These are phyloP conservation scores for Guadua angustifolia DNA, from an alignment of 176 grass and related monocot genomes.

Conservation along the genomic window DNA sequence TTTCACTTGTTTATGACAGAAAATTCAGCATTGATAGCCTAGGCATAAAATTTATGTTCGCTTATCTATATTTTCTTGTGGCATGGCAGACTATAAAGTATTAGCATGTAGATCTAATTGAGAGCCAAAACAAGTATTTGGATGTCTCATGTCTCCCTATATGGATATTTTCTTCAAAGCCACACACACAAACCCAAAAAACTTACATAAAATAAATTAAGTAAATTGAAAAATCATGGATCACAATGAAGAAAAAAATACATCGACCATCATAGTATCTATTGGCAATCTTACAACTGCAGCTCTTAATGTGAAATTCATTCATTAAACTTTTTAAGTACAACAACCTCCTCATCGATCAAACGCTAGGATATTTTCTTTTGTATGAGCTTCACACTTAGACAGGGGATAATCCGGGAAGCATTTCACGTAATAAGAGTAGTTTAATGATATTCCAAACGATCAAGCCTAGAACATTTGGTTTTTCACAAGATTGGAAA, in stretches of 20 bases:
- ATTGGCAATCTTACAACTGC: conserved; percentile 16
- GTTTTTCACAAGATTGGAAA: too few relatives aligned
- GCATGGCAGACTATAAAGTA: not conserved
- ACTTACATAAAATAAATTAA: conserved; percentile 1
- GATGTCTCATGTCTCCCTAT: not conserved
- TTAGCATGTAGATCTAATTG: not conserved
- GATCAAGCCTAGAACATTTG: not conserved
- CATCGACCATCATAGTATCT: conserved; percentile 10
- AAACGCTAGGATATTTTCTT: conserved; percentile 81
- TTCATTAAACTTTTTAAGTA: not conserved
- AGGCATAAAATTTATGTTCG: not conserved
- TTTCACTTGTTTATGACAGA: conserved; percentile 4
- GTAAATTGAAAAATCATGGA: conserved; percentile 3
- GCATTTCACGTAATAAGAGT: conserved; percentile 59
- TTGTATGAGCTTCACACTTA: conserved; percentile 81
- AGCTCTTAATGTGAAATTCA: conserved; percentile 23
- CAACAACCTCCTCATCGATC: conserved; percentile 52
- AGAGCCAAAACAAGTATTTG: too few relatives aligned
- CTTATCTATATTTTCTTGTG: conserved; percentile 16
- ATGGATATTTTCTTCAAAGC: not conserved
- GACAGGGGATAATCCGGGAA: conserved; percentile 92
- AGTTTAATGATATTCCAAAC: not conserved
- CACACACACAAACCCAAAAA: not conserved
- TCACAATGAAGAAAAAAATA: conserved; percentile 18
- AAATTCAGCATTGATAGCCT: not conserved